Evolutionary conservation across 2,329 filamentous ascomycete genomes (phyloP).

Genomic region (Neodidymelliopsis sp.): DNA sequence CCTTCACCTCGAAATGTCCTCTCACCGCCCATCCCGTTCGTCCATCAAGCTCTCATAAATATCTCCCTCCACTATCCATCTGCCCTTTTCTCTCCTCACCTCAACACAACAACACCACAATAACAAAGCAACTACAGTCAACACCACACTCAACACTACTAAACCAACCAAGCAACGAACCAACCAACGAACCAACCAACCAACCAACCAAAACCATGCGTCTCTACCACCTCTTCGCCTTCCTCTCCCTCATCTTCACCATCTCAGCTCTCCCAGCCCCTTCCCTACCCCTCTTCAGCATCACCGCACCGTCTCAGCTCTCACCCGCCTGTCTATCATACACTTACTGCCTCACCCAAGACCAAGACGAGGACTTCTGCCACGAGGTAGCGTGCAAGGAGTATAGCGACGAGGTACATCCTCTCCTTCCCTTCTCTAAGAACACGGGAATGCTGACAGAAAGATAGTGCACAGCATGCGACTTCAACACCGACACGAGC

Average conservation of each 20-base stretch:
- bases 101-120: neutral
- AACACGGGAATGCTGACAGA: neutral
- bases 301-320: neutral
- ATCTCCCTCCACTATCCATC: too few relatives aligned
- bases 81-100: neutral
- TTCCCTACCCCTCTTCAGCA: neutral
- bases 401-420: neutral
- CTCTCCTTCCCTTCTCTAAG: neutral
- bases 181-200: too few relatives aligned
- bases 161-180: too few relatives aligned
- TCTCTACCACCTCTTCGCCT: neutral
- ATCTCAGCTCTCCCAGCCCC: neutral
- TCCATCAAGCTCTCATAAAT: too few relatives aligned
- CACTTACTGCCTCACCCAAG: neutral
- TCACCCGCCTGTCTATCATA: neutral
- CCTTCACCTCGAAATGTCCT: too few relatives aligned
- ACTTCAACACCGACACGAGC: neutral
- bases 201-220: too few relatives aligned
- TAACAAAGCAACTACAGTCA: neutral
- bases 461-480: neutral
- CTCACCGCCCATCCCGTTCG: too few relatives aligned
- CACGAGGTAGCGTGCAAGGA: neutral
- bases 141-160: neutral
- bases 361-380: neutral
- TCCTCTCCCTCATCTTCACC: neutral